Evolutionary conservation across 2,329 filamentous ascomycete species (phyloP), one percentile per base, ranked within the genome.

Genomic region (Stachybotrys chlorohalonatus): DNA sequence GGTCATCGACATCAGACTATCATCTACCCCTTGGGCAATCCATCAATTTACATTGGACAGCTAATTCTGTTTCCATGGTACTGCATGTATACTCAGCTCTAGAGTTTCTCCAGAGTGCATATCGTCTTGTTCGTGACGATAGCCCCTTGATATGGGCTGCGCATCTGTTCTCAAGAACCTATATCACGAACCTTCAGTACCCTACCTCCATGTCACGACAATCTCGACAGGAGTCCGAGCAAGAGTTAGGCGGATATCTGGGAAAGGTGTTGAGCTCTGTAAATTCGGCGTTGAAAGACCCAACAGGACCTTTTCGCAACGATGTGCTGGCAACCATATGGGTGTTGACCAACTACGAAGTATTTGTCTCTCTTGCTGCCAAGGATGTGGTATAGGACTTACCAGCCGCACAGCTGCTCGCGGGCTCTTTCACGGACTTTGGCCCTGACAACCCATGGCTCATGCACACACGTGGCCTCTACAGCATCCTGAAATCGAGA

Each of bases 271-370:
- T 74, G 48, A 64, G 60, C n/a, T 63, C 69, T 3, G 66, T 79
- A 16, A 64, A 70, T 46, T 61, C 67, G 7, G 74, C 75, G 7
- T 59, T 74, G 15, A 64, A 58, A 7, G 60, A 65, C 9, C 60
- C 63, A 5, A 57, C 59, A 7, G 66, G 68, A 6, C 58, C 65
- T 5, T 36, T 64, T 47, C 56, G 72, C 54, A 63, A 71, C 24
- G 68, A 74, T 53, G 64, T 72, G 17, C 66, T 74, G 15, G 68
- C 68, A 15, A 70, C 72, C 3, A 68, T 74, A 3, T 74, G 72
- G 72, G 64, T 74, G 39, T 59, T 74, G 17, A 58, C 69, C 47
- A 72, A 71, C 55, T 73, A 74, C 50, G 72, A 74, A 64, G 71
- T 70, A 56, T 49, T 57, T 31, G 31, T 7, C 6, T 24, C 24